Evolutionary conservation across 768 basidiomycete genomes (phyloP), one percentile per base, ranked within the genome.

Genomic region (Mycena haematopus): DNA sequence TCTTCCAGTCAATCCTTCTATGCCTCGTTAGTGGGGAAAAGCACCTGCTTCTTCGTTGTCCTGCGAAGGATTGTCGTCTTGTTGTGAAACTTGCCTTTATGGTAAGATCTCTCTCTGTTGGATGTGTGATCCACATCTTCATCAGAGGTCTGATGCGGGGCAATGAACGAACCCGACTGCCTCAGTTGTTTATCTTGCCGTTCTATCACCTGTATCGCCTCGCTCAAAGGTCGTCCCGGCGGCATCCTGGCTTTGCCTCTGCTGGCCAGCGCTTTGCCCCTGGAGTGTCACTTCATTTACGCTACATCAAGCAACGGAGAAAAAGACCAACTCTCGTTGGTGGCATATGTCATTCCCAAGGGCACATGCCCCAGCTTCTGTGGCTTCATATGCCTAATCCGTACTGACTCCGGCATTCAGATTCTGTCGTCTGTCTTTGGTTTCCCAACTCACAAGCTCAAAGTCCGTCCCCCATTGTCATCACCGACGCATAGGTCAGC

Each of bases 1-100:
- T 91, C 44, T 74, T 91, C 22, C 88, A 88, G 70, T 85, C 87
- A 22, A 75, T 91, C 17, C 81, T 92, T 31, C 81, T 88, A 4
- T 89, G 84, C 70, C 77, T 92, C 50, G 75, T 89, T 36, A 80
- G 89, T 3, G 84, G 84, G 1, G 78, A 87, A 67, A 86, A 82
- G 65, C 80, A 91, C 71, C 75, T 92, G 29, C 79, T 93, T 58
- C 75, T 93, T 19, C 81, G 87, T 46, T 84, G 89, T 1, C 79
- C 78, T 13, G 86, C 88, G 65, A 87, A 90, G 57, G 91, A 92
- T 62, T 74, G 91, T 33, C 69, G 78, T 25, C 70, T 86, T 9
- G 85, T 90, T 27, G 80, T 82, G 35, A 86, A 82, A 68, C 77
- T 92, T 36, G 80, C 81, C 14, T 75, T 80, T 52, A 78, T 86